Conservation (phyloP, 2,329 filamentous ascomycete genomes). For the Dactylonectria macrodidyma region DNA sequence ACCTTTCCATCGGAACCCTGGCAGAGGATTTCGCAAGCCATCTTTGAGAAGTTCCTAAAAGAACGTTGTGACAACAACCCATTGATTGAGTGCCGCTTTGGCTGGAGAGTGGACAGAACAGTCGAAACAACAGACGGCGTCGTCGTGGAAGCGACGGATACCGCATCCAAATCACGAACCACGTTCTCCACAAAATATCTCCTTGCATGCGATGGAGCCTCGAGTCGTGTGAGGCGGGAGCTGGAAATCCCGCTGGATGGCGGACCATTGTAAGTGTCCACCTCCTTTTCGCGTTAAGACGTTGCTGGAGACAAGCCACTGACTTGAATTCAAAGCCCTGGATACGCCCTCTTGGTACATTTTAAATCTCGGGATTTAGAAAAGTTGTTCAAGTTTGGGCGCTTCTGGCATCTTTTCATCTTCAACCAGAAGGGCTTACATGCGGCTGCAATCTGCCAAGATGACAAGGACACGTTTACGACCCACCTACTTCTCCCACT, state of each 20-base stretch:
- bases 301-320: background rate
- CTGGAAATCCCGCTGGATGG: constrained; percentile 1
- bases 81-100: constrained; percentile 1
- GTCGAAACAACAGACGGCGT: background rate
- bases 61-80: background rate
- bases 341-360: constrained; percentile 4
- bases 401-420: constrained; percentile 14
- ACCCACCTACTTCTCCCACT: constrained; percentile 2
- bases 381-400: background rate
- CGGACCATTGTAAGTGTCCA: background rate
- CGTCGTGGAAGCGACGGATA: background rate
- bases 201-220: constrained; percentile 3
- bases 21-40: constrained; percentile 3
- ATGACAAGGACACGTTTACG: constrained; percentile 10
- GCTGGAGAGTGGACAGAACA: background rate
- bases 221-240: background rate
- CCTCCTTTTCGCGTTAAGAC: background rate
- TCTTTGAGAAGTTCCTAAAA: constrained; percentile 17
- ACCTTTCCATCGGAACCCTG: constrained; percentile 4
- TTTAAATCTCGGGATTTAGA: constrained; percentile 7
- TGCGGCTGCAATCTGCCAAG: constrained; percentile 1
- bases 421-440: background rate
- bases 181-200: background rate
- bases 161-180: background rate
- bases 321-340: background rate